Percentiles rank a stretch among this genome's conserved stretches.
These are phyloP conservation scores for Saccharomycopsis sp. DNA, from an alignment of 805 yeast genomes.

Conservation along the genomic window DNA sequence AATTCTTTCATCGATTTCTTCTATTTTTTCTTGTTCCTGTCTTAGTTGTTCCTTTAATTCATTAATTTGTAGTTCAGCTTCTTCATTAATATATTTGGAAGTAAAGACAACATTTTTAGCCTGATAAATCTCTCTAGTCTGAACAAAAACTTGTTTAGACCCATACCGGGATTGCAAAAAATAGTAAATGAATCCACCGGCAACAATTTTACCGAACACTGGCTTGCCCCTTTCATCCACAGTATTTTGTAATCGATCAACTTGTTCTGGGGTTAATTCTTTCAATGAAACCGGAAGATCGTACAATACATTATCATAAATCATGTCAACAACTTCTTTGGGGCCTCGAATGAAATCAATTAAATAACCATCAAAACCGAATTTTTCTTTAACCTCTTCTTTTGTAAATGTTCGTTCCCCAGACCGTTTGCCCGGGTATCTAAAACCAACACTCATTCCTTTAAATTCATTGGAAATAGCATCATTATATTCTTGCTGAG, in stretches of 20 bases:
- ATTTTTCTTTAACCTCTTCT: constrained; percentile 31
- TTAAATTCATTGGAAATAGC: constrained; percentile 40
- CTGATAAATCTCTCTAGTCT: constrained; percentile 22
- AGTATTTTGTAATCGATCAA: constrained; percentile 31
- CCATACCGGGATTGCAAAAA: constrained; percentile 62
- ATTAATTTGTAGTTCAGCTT: constrained; percentile 17
- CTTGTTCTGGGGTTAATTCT: constrained; percentile 37
- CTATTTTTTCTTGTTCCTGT: constrained; percentile 19
- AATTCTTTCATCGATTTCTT: constrained; percentile 16
- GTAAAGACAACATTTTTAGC: constrained; percentile 18
- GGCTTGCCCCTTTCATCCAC: constrained; percentile 35
- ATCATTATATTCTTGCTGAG: constrained; percentile 40
- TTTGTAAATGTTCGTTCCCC: constrained; percentile 25
- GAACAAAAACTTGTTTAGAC: constrained; percentile 36
- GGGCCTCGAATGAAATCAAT: constrained; percentile 74
- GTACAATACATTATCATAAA: constrained; percentile 40
- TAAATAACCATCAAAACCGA: constrained; percentile 79
- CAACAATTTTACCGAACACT: constrained; percentile 49
- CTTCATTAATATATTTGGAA: constrained; percentile 22
- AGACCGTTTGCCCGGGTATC: constrained; percentile 34
- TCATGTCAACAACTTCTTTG: constrained; percentile 58
- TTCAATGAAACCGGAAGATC: constrained; percentile 55
- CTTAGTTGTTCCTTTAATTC: neutral
- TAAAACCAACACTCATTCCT: constrained; percentile 45
- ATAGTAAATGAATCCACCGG: constrained; percentile 47